Evolutionary conservation across 495 filamentous ascomycete species (phyloP).

Genomic region (Niebla homalea): DNA sequence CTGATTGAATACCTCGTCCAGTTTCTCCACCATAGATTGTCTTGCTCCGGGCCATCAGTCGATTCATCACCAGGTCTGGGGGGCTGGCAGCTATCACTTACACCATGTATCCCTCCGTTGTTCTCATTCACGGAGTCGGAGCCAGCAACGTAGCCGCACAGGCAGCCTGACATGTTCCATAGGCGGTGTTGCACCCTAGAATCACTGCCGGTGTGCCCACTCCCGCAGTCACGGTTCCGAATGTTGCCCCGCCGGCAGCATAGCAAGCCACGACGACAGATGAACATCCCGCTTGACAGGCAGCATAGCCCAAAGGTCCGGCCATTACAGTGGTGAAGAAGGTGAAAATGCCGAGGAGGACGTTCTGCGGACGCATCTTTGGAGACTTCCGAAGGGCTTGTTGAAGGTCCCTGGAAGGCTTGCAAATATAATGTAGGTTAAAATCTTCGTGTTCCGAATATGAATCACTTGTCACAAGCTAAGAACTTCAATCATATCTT

Average conservation of each 20-base stretch:
- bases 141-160: conserved; percentile 28
- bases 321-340: conserved; percentile 13
- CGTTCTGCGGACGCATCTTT: conserved; percentile 1
- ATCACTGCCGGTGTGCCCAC: conserved; percentile 27
- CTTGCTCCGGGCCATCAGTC: no score
- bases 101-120: neutral
- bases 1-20: no score
- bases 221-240: conserved; percentile 28
- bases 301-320: conserved; percentile 29
- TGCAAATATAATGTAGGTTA: no score
- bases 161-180: conserved; percentile 33
- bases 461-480: no score
- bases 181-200: conserved; percentile 35
- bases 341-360: conserved; percentile 1
- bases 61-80: no score
- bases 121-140: conserved; percentile 17
- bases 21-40: no score
- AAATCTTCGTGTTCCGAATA: no score
- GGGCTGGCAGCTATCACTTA: neutral
- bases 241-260: conserved; percentile 33
- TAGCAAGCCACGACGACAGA: conserved; percentile 39
- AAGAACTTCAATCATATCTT: no score
- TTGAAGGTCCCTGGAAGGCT: no score
- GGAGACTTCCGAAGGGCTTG: no score
- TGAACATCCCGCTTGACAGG: conserved; percentile 40